A percentile compares a stretch with the other conserved stretches of the same genome.
Evolutionary conservation across 2,329 filamentous ascomycete genomes (phyloP).

Genomic region (Venturia asperata): DNA sequence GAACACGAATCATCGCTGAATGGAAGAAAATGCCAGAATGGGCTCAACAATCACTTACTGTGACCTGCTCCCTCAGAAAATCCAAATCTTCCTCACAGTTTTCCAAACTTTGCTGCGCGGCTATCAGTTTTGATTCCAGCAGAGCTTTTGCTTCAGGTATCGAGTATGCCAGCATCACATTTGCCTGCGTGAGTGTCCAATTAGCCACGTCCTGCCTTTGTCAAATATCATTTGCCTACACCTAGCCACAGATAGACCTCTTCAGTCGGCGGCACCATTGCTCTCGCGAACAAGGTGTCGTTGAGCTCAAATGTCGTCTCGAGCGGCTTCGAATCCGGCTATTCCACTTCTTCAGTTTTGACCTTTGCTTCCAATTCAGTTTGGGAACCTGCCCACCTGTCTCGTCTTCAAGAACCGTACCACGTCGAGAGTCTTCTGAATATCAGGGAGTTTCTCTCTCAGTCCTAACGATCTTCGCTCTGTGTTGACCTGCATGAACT

Average conservation of each 20-base stretch:
- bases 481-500: constrained; percentile 97
- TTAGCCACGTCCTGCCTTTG: background rate
- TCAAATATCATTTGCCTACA: constrained; percentile 42
- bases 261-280: constrained; percentile 70
- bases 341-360: constrained; percentile 19
- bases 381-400: constrained; percentile 48
- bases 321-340: constrained; percentile 56
- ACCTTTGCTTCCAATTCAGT: constrained; percentile 27
- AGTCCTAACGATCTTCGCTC: constrained; percentile 74
- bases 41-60: constrained; percentile 49
- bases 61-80: constrained; percentile 93
- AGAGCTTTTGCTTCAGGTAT: constrained; percentile 78
- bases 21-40: background rate
- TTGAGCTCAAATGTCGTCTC: constrained; percentile 95
- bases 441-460: constrained; percentile 93
- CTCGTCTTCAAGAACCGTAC: constrained; percentile 76
- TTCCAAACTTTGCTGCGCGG: constrained; percentile 70
- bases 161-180: constrained; percentile 95
- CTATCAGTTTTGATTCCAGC: constrained; percentile 66
- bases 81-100: constrained; percentile 96
- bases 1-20: background rate
- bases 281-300: constrained; percentile 89
- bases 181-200: constrained; percentile 52
- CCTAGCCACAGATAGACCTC: constrained; percentile 98
- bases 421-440: constrained; percentile 89